Evolutionary conservation across 495 filamentous ascomycete species (phyloP).

Genomic region (Penicillium egyptiacum): DNA sequence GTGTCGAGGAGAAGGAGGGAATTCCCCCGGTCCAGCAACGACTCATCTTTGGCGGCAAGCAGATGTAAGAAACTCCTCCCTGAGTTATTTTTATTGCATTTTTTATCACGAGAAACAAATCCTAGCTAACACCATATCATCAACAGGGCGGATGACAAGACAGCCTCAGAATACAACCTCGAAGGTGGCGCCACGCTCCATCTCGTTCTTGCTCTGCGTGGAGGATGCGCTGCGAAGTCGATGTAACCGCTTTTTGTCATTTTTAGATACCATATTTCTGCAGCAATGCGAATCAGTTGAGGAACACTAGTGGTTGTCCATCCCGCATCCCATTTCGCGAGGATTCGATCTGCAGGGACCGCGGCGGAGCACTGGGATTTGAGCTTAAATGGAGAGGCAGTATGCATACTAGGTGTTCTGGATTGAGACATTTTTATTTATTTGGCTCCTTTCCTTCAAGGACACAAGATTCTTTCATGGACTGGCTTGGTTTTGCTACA

Average conservation of each 20-base stretch:
- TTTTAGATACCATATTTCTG: conserved; percentile 29
- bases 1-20: conserved; percentile 97
- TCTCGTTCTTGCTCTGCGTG: conserved; percentile 89
- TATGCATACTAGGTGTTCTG: conserved; percentile 6
- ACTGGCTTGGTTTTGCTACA: not conserved
- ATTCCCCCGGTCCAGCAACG: conserved; percentile 97
- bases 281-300: conserved; percentile 21
- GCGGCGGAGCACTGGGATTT: not conserved
- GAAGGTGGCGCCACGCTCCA: conserved; percentile 93
- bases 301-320: not conserved
- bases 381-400: not conserved
- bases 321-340: not conserved
- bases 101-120: not conserved
- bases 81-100: not conserved
- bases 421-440: not conserved
- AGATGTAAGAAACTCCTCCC: conserved; percentile 67
- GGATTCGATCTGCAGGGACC: not conserved
- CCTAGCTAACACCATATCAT: not conserved
- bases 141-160: conserved; percentile 85
- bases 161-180: conserved; percentile 79
- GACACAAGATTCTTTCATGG: not conserved
- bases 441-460: not conserved
- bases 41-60: conserved; percentile 93
- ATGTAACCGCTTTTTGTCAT: conserved; percentile 19
- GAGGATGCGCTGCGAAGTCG: conserved; percentile 48